phyloP scores from a whole-genome alignment of 805 yeast species.

The Metschnikowia vanudenii region DNA sequence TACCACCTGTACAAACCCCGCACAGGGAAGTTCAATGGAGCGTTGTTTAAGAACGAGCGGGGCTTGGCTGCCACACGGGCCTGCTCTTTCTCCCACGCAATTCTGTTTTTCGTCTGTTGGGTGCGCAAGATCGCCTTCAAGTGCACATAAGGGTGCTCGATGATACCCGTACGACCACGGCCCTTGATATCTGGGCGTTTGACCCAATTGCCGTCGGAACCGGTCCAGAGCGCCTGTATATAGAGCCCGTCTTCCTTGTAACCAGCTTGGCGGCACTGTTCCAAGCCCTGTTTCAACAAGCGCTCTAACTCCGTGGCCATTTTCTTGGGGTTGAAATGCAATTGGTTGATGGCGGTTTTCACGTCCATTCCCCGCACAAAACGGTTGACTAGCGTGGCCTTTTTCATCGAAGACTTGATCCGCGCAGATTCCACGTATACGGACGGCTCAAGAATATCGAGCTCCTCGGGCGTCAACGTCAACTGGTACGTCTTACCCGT shows the following conservation, averaged over 20 bases:
- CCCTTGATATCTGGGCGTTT: slow-evolving; percentile 81
- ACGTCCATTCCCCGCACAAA: slow-evolving; percentile 70
- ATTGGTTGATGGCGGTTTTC: slow-evolving; percentile 82
- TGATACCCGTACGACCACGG: slow-evolving; percentile 84
- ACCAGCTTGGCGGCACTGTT: slow-evolving; percentile 62
- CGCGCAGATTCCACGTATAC: slow-evolving; percentile 79
- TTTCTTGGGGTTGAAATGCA: slow-evolving; percentile 81
- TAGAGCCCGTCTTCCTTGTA: slow-evolving; percentile 61
- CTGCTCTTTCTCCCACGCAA: slow-evolving; percentile 55
- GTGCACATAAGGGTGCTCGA: slow-evolving; percentile 75
- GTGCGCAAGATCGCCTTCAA: slow-evolving; percentile 75
- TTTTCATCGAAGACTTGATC: slow-evolving; percentile 84
- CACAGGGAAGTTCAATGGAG: slow-evolving; percentile 43
- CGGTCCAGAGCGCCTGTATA: slow-evolving; percentile 84
- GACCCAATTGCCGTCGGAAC: slow-evolving; percentile 76
- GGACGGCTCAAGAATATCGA: slow-evolving; percentile 82
- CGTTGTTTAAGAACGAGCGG: slow-evolving; percentile 44
- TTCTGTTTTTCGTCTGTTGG: slow-evolving; percentile 58
- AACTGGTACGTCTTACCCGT: slow-evolving; percentile 53
- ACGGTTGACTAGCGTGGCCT: slow-evolving; percentile 76
- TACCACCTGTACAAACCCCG: slow-evolving; percentile 45
- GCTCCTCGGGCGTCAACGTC: slow-evolving; percentile 59
- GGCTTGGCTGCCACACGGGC: slow-evolving; percentile 53
- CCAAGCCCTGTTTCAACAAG: slow-evolving; percentile 67
- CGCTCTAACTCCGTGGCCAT: slow-evolving; percentile 77